Conservation (phyloP, 441 rosid species). For the Corymbia calophylla region DNA sequence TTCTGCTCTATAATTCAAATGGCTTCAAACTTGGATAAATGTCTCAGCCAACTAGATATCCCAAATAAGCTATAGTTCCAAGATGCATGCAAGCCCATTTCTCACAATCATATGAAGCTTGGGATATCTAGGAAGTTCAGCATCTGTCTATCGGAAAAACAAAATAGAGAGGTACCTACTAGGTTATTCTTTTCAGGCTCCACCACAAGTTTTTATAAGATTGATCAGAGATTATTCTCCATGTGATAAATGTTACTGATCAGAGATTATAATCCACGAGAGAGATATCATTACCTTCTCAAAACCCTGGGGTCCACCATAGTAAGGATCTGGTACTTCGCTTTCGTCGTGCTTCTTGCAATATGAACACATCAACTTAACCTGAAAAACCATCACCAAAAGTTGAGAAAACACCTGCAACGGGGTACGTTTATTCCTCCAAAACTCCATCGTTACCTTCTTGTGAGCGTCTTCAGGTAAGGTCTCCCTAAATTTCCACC, state of each 20-base stretch:
- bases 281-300: constrained; percentile 43
- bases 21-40: background rate
- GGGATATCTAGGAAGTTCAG: background rate
- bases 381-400: constrained; percentile 30
- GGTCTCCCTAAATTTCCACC: constrained; percentile 63
- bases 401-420: background rate
- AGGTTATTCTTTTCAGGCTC: background rate
- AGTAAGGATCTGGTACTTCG: constrained; percentile 77
- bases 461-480: constrained; percentile 77
- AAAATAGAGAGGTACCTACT: background rate
- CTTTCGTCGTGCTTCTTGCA: constrained; percentile 65
- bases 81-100: background rate
- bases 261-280: background rate
- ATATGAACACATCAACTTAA: constrained; percentile 64
- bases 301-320: constrained; percentile 73
- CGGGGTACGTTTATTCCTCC: background rate
- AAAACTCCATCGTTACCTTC: constrained; percentile 32
- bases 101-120: background rate
- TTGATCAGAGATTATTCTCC: background rate
- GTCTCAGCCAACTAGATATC: background rate
- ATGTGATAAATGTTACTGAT: background rate
- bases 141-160: background rate
- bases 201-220: background rate
- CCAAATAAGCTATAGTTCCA: background rate
- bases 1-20: background rate